These are phyloP conservation scores for Groenewaldozyma salmanticensis DNA, from an alignment of 805 yeast species.

Conservation along the genomic window DNA sequence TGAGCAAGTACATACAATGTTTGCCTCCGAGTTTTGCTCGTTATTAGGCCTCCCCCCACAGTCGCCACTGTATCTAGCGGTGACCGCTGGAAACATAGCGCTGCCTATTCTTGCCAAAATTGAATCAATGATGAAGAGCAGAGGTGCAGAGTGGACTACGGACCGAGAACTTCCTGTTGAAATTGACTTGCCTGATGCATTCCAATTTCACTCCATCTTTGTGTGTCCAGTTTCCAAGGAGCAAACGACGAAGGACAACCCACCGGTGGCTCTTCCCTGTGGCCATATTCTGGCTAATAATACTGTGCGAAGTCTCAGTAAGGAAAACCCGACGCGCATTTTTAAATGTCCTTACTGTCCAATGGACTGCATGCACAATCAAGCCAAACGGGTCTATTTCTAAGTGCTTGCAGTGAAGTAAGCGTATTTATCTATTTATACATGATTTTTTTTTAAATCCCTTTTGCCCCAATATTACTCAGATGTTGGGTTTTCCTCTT, in stretches of 20 bases:
- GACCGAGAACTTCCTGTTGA: slow-evolving; percentile 54
- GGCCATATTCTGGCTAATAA: slow-evolving; percentile 53
- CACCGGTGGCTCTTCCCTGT: slow-evolving; percentile 56
- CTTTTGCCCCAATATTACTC: too few species aligned
- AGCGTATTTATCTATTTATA: too few species aligned
- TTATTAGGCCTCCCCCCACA: slow-evolving; percentile 40
- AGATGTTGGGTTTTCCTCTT: not conserved
- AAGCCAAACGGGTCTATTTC: slow-evolving; percentile 39
- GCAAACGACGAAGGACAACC: slow-evolving; percentile 48
- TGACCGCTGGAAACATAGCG: slow-evolving; percentile 44
- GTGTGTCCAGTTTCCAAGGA: slow-evolving; percentile 66
- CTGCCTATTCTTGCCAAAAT: slow-evolving; percentile 45
- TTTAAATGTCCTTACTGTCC: slow-evolving; percentile 75
- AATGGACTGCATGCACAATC: slow-evolving; percentile 32
- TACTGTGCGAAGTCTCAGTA: slow-evolving; percentile 39
- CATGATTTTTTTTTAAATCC: too few species aligned
- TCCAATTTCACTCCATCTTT: slow-evolving; percentile 55
- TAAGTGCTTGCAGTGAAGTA: slow-evolving; percentile 4
- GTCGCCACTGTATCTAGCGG: slow-evolving; percentile 42
- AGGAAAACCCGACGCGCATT: slow-evolving; percentile 31
- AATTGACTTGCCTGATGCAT: slow-evolving; percentile 41
- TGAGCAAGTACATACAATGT: slow-evolving; percentile 26
- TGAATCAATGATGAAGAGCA: slow-evolving; percentile 31
- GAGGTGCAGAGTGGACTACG: slow-evolving; percentile 45
- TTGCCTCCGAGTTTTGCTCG: slow-evolving; percentile 43